Percentiles rank a stretch among this genome's conserved stretches.
Conservation (phyloP, 768 basidiomycete genomes). For the Tricholoma sp. region DNA sequence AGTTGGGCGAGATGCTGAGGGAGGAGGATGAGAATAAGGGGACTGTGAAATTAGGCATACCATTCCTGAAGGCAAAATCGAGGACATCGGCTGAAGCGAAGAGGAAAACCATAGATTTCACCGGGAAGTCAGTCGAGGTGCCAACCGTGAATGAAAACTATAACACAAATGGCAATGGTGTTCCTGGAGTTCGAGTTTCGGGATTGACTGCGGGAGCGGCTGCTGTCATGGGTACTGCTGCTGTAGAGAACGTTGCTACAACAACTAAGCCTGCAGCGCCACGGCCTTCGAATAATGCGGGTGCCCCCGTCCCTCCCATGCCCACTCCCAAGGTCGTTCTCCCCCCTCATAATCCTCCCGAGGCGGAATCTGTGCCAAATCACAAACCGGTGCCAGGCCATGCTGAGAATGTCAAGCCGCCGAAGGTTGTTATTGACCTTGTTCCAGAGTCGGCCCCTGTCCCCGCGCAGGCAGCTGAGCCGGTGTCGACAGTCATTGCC, state of each 20-base stretch:
- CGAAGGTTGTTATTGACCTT: neutral
- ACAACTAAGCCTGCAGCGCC: neutral
- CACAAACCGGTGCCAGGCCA: neutral
- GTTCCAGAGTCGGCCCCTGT: neutral
- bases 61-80: conserved; percentile 24
- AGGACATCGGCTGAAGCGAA: neutral
- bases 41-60: conserved; percentile 22
- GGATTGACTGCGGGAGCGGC: conserved; percentile 14
- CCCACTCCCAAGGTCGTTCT: no score
- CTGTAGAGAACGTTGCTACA: conserved; percentile 3
- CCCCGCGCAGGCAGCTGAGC: neutral
- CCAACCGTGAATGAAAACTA: conserved; percentile 15
- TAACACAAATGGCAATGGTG: conserved; percentile 6
- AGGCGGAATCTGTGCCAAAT: conserved; percentile 1
- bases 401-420: neutral
- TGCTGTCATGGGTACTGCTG: conserved; percentile 17
- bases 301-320: neutral
- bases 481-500: neutral
- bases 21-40: conserved; percentile 43
- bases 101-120: conserved; percentile 11
- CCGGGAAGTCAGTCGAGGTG: conserved; percentile 15
- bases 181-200: conserved; percentile 6
- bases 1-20: conserved; percentile 64
- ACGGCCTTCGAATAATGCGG: neutral
- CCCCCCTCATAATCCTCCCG: no score